Conservation (phyloP, 2,329 filamentous ascomycete genomes). For the Trichophyton simii region DNA sequence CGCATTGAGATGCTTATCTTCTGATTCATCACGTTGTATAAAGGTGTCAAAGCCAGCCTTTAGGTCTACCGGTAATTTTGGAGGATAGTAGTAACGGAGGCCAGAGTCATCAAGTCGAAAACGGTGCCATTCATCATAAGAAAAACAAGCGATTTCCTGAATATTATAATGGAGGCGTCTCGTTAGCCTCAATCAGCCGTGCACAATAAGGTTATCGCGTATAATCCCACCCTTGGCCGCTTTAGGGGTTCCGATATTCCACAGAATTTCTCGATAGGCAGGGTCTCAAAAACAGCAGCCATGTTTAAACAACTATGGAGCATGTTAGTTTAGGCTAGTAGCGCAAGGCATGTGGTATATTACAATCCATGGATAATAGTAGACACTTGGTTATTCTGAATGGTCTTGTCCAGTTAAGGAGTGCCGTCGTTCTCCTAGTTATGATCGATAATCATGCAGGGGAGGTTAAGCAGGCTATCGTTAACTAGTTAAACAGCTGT, state of each 20-base stretch:
- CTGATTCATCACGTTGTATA: constrained; percentile 64
- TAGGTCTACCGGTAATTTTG: constrained; percentile 56
- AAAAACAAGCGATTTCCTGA: constrained; percentile 85
- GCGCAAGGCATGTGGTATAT: background rate
- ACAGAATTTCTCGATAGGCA: constrained; percentile 56
- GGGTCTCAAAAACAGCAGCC: constrained; percentile 45
- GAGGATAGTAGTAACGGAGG: constrained; percentile 78
- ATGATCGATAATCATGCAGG: no score
- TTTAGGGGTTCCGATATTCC: constrained; percentile 58
- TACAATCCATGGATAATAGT: no score
- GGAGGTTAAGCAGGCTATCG: no score
- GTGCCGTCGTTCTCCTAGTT: no score
- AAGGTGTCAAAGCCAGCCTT: constrained; percentile 73
- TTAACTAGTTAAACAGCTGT: no score
- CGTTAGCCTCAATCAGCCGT: constrained; percentile 7
- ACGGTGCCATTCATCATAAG: constrained; percentile 72
- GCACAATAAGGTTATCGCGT: background rate
- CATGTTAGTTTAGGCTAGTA: background rate
- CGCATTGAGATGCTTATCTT: constrained; percentile 79
- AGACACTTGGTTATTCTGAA: no score
- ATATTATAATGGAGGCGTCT: background rate
- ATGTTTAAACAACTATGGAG: background rate
- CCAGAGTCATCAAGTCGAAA: constrained; percentile 68
- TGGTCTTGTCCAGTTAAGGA: no score
- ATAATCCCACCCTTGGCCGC: constrained; percentile 52